phyloP scores from a whole-genome alignment of 148 eudicot genomes.

The Fagopyrum homotropicum region DNA sequence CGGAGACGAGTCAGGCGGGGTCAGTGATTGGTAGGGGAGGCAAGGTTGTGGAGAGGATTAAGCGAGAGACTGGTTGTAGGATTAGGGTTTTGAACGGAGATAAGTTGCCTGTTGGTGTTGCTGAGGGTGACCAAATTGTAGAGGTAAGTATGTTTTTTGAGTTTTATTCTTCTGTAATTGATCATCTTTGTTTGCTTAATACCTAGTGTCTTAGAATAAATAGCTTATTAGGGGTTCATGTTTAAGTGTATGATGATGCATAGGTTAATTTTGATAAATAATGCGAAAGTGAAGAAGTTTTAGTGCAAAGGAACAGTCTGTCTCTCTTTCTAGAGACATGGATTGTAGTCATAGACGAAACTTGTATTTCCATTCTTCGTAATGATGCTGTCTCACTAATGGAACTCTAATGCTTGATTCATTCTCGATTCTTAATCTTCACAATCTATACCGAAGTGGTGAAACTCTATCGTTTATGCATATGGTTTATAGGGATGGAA shows the following conservation, averaged over 20 bases:
- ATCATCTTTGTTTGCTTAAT: neutral
- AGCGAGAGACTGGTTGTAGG: constrained; percentile 52
- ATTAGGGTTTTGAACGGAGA: constrained; percentile 55
- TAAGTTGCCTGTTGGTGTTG: constrained; percentile 33
- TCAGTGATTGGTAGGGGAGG: constrained; percentile 78
- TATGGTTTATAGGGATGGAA: neutral
- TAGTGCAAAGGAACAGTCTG: neutral
- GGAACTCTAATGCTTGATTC: neutral
- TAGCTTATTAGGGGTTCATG: neutral
- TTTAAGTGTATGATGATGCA: neutral
- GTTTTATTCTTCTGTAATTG: constrained; percentile 8
- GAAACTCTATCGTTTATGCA: neutral
- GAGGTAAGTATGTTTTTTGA: constrained; percentile 30
- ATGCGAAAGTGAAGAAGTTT: neutral
- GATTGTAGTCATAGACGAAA: neutral
- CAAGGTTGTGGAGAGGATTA: constrained; percentile 46
- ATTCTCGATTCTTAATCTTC: neutral
- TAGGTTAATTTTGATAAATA: neutral
- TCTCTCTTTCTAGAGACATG: neutral
- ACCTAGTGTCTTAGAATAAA: neutral
- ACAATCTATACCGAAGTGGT: neutral
- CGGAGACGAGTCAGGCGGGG: constrained; percentile 38
- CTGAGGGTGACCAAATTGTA: constrained; percentile 34
- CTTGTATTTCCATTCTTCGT: neutral
- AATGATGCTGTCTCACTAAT: neutral